Evolutionary conservation across 73 alveolate genomes (phyloP).

Genomic region (Tetrahymena borealis): DNA sequence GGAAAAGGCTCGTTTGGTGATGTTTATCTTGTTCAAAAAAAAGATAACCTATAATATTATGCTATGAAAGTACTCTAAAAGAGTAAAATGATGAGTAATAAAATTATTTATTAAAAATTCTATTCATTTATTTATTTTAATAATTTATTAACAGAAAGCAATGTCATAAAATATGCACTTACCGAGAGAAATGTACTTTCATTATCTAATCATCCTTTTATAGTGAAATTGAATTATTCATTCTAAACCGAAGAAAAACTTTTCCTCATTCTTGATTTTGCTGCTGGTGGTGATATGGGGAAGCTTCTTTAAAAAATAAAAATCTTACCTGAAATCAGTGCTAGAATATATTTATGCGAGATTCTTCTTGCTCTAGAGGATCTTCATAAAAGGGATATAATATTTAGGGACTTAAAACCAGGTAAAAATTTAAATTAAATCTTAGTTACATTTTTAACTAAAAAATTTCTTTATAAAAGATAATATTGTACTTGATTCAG

Average conservation of each 20-base stretch:
- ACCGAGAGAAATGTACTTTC: constrained; percentile 90
- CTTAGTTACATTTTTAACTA: background rate
- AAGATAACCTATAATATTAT: constrained; percentile 33
- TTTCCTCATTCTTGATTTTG: constrained; percentile 84
- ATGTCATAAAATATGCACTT: constrained; percentile 86
- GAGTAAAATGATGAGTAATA: constrained; percentile 71
- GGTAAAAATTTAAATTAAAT: constrained; percentile 10
- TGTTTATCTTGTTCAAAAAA: constrained; percentile 87
- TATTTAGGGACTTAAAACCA: constrained; percentile 79
- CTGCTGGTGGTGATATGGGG: constrained; percentile 96
- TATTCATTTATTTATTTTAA: background rate
- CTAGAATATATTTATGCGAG: constrained; percentile 64
- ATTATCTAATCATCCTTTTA: constrained; percentile 78
- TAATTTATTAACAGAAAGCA: constrained; percentile 31
- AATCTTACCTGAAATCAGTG: constrained; percentile 66
- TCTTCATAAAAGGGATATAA: constrained; percentile 66
- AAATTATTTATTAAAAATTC: background rate
- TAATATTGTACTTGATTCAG: constrained; percentile 70
- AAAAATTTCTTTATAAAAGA: background rate
- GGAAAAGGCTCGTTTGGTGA: constrained; percentile 96
- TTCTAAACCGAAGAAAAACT: constrained; percentile 92
- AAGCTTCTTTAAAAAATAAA: constrained; percentile 77
- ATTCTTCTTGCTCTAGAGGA: constrained; percentile 68
- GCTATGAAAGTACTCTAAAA: constrained; percentile 94
- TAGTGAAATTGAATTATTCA: constrained; percentile 85